Evolutionary conservation across 306 rosid species (phyloP).

Genomic region (Lathyrus oleraceus): DNA sequence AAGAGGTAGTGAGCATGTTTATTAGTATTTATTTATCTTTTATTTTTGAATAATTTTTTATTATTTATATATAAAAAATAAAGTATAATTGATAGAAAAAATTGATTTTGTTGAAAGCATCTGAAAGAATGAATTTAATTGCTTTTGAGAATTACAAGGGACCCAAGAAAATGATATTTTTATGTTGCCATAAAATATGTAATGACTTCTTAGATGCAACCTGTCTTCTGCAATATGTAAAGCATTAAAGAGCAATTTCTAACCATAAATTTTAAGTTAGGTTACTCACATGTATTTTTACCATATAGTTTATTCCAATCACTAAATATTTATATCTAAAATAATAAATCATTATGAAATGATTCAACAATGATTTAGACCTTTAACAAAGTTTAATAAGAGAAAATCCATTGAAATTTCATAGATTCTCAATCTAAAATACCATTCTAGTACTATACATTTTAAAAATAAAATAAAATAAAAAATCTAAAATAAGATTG

Average conservation of each 20-base stretch:
- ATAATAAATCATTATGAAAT: background rate
- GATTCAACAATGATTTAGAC: background rate
- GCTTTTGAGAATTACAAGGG: background rate
- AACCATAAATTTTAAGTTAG: slow-evolving; percentile 10
- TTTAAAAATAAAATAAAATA: background rate
- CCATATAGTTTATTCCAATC: background rate
- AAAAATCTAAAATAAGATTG: background rate
- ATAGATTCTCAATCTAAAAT: background rate
- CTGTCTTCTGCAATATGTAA: slow-evolving; percentile 29
- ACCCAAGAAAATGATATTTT: background rate
- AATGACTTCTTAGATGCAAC: background rate
- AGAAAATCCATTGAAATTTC: background rate
- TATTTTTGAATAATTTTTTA: too few relatives aligned
- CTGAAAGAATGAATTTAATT: background rate
- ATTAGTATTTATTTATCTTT: too few relatives aligned
- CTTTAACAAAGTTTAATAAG: background rate
- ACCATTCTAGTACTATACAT: background rate
- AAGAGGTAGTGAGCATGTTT: too few relatives aligned
- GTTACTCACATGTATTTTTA: slow-evolving; percentile 22
- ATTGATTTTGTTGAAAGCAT: background rate
- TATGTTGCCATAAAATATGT: background rate
- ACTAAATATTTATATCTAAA: background rate
- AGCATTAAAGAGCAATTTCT: background rate
- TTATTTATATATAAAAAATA: too few relatives aligned
- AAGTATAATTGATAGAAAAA: background rate